Base-by-base conservation (phyloP, 371 early-diverging fungal genomes). In the Rhizopus arrhizus region DNA sequence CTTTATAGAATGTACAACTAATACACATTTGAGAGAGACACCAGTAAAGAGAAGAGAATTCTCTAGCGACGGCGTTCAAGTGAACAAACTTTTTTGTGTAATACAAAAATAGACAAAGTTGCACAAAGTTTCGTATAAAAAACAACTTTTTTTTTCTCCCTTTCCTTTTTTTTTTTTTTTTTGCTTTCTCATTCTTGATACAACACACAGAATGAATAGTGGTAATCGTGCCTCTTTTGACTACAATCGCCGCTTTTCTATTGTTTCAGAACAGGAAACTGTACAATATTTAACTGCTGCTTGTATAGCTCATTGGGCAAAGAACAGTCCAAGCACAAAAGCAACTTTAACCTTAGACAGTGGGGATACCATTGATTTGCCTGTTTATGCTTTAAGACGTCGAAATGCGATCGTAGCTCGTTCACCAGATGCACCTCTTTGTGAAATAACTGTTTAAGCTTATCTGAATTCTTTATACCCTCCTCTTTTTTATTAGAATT, bases 341-440 rank as follows among this genome's bases (percentile, higher is more conserved):
- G 74, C 74, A 9, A 68, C 60, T n/a, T 53, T 73, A 52, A 73
- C 74, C 11, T 49, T 71, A 13, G 70, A 74, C 33, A 58, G 56
- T 46, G 74, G 74, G 11, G 69, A 75, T 53, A 67, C 72, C 11
- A 57, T 75, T 35, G 58, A 72, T 54, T 45, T 77, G 35, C 77
- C 77, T 11, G 63, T 73, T 28, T 77, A 71, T 56, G 69, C 77
- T 42, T 65, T 77, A 29, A 61, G 77, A 52, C 71, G 77, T 35
- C 51, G 77, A 62, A 77, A 77, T 58, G 77, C 74, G n/a, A 62
- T 75, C 4, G 76, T 75, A 38, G 73, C 67, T 36, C 53, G 60
- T 22, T 58, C 68, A 36, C 76, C 76, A 33, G 76, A 73, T 46
- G 73, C 76, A 38, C 76, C 73, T 40, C 36, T 63, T 9, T 22